These are phyloP conservation scores for Vanrija sp. DNA, from an alignment of 1,284 basidiomycete species.

Conservation along the genomic window DNA sequence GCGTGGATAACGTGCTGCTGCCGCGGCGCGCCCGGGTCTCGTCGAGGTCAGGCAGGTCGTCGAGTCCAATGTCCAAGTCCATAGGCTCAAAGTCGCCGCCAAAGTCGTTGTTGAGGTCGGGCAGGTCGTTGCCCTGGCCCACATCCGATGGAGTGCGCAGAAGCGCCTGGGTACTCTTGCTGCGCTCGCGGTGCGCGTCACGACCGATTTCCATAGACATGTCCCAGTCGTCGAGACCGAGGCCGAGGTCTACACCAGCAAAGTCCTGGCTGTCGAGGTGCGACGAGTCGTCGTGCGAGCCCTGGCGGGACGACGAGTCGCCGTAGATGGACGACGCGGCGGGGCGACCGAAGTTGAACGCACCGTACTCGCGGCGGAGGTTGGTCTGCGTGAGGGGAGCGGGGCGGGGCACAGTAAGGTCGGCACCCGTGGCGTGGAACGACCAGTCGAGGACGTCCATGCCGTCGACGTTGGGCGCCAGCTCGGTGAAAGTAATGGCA, in stretches of 20 bases:
- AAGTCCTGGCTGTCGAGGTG: slow-evolving; percentile 84
- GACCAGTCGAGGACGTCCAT: slow-evolving; percentile 45
- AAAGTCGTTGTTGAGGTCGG: slow-evolving; percentile 27
- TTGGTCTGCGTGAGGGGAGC: slow-evolving; percentile 22
- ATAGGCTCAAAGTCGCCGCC: slow-evolving; percentile 38
- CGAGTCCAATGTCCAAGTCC: slow-evolving; percentile 48
- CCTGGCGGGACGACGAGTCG: slow-evolving; percentile 32
- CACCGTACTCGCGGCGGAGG: slow-evolving; percentile 41
- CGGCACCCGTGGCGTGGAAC: slow-evolving; percentile 12
- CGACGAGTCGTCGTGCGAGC: slow-evolving; percentile 37
- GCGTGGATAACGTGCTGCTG: slow-evolving; percentile 41
- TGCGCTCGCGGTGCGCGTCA: slow-evolving; percentile 54
- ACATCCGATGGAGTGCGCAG: background rate
- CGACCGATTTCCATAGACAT: slow-evolving; percentile 62
- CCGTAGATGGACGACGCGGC: slow-evolving; percentile 49
- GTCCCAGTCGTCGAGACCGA: slow-evolving; percentile 49
- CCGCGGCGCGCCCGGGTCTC: slow-evolving; percentile 51
- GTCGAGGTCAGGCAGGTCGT: slow-evolving; percentile 55
- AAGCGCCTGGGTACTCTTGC: slow-evolving; percentile 47
- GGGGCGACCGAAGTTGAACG: slow-evolving; percentile 44
- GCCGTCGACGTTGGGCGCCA: slow-evolving; percentile 9
- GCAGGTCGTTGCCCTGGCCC: slow-evolving; percentile 32
- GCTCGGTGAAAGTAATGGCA: slow-evolving; percentile 48
- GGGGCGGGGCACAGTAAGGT: slow-evolving; percentile 6
- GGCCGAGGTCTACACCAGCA: slow-evolving; percentile 42